Evolutionary conservation across 106 monocot genomes (phyloP), one percentile per base, ranked within the genome.

Genomic region (Allium cepa): DNA sequence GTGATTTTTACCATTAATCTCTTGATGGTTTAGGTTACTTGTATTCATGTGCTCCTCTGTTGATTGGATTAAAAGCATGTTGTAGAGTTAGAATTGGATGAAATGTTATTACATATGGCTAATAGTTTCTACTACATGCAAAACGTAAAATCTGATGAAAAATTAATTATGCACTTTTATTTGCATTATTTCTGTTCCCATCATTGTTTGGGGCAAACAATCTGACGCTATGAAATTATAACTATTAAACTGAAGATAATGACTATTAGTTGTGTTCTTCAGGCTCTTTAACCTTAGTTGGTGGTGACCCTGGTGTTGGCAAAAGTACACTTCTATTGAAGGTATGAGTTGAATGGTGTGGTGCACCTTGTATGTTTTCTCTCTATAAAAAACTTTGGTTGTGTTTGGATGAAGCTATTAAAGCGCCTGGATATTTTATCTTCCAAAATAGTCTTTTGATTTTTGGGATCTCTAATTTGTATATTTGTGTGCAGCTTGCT

Each of bases 281-380:
- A 99, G 99, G 99, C 27, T 99, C 93, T 9, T 81, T 99, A 73
- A 69, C 93, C 74, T 83, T 99, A 81, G 68, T 99, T 75, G 99
- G 99, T 75, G 99, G 99, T 73, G 99, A 99, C 72, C 99, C 99
- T 71, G 99, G 99, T 73, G 84, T 99, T 81, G 99, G 99, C 13
- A 99, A 99, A 79, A 93, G 99, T 57, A 93, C 99, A 47, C 71
- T 99, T 66, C 68, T 99, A 49, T 81, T 99, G 46, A 92, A 99
- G 99, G 99, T 93, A 84, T 58, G 11, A 10, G 10, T 59, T 56
- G 47, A 28, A 49, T 47, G 36, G 18, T 22, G 71, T 62, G 8
- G 11, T 60, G 28, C 70, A 8, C 15, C 27, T 51, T 48, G 10
- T 68, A 11, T 71, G 10, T n/a, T 14, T 53, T 4, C 22, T 49